Percentiles rank a stretch among this genome's conserved stretches.
These are phyloP conservation scores for Juglanconis oblonga DNA, from an alignment of 2,329 filamentous ascomycete genomes.

Conservation along the genomic window DNA sequence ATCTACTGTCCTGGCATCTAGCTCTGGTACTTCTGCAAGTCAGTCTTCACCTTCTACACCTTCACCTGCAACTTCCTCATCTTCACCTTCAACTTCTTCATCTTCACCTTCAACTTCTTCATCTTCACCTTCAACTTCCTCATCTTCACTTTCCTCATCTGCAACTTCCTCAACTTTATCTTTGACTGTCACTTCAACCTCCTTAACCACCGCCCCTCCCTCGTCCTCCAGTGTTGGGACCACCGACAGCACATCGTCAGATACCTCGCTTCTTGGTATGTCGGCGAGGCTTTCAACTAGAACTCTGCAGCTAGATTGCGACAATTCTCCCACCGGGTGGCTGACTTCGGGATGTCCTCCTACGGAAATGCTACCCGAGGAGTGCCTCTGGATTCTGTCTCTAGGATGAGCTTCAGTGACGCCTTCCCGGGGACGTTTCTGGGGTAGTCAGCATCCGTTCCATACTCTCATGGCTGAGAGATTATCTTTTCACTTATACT, in stretches of 20 bases:
- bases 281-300: not conserved
- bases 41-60: conserved; percentile 22
- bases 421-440: not conserved
- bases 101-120: conserved; percentile 15
- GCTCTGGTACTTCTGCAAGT: conserved; percentile 20
- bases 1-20: conserved; percentile 5
- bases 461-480: too few relatives aligned
- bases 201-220: not conserved
- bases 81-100: conserved; percentile 15
- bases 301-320: not conserved
- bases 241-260: conserved; percentile 5
- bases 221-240: not conserved
- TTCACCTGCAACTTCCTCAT: conserved; percentile 3
- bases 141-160: conserved; percentile 15
- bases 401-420: not conserved
- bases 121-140: conserved; percentile 15
- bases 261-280: conserved; percentile 9
- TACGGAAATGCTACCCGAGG: not conserved
- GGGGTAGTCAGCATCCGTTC: too few relatives aligned
- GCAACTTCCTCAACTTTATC: conserved; percentile 17
- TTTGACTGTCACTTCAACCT: not conserved
- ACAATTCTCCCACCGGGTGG: not conserved
- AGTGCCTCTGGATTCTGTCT: not conserved
- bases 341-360: not conserved
- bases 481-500: not conserved